These are phyloP conservation scores for Leccinum longicurvipes DNA, from an alignment of 768 basidiomycete genomes.

Conservation along the genomic window DNA sequence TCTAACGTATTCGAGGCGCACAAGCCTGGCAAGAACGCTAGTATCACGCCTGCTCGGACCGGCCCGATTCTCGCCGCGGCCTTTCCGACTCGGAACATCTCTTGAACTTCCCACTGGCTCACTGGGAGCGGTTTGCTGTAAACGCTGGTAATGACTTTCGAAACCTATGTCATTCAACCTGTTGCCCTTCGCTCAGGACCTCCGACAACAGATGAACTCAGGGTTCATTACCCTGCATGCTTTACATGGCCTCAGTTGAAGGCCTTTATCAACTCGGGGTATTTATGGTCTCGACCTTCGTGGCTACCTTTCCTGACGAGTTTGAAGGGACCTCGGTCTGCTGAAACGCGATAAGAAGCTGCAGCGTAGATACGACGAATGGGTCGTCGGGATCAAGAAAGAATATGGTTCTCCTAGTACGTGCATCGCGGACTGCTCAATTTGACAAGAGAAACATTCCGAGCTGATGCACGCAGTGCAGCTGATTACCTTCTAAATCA, in stretches of 20 bases:
- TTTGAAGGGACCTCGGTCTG: slow-evolving; percentile 70
- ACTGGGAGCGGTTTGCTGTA: neutral
- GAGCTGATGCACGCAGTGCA: slow-evolving; percentile 24
- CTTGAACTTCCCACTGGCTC: too few species aligned
- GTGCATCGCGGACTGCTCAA: slow-evolving; percentile 15
- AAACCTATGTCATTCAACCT: slow-evolving; percentile 1
- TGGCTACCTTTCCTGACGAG: neutral
- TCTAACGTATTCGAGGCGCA: neutral
- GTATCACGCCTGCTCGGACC: neutral
- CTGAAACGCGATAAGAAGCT: slow-evolving; percentile 70
- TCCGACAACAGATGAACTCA: slow-evolving; percentile 66
- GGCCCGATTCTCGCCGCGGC: neutral
- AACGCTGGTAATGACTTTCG: slow-evolving; percentile 17
- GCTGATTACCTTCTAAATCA: slow-evolving; percentile 69
- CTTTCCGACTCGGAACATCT: too few species aligned
- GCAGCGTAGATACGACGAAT: slow-evolving; percentile 63
- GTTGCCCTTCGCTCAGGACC: slow-evolving; percentile 54
- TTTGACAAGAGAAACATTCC: neutral
- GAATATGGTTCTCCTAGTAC: slow-evolving; percentile 67
- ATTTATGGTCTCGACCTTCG: slow-evolving; percentile 12
- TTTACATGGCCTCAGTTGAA: slow-evolving; percentile 77
- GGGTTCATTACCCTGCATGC: slow-evolving; percentile 65
- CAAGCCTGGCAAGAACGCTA: neutral
- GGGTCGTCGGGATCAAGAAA: slow-evolving; percentile 50
- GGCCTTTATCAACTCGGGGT: slow-evolving; percentile 79